phyloP scores from a whole-genome alignment of 768 basidiomycete genomes.

The Collybia sp. region DNA sequence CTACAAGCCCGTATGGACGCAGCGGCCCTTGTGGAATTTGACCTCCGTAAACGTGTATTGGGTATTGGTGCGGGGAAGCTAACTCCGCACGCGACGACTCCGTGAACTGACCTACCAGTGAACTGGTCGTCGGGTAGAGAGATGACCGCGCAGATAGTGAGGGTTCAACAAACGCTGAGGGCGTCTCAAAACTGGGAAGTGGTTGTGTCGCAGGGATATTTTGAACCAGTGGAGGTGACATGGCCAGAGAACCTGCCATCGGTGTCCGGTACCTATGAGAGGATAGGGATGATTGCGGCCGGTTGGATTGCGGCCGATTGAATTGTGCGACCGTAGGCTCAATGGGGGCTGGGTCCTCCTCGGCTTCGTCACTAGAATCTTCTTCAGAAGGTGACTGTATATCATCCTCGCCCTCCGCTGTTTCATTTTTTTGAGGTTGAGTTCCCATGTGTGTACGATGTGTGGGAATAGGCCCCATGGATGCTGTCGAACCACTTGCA shows the following conservation, averaged over 20 bases:
- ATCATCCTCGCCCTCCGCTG: constrained; percentile 9
- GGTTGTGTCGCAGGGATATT: constrained; percentile 66
- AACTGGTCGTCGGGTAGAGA: constrained; percentile 30
- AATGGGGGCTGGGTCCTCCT: constrained; percentile 31
- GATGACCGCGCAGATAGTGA: constrained; percentile 29
- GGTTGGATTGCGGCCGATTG: constrained; percentile 30
- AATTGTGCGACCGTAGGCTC: constrained; percentile 15
- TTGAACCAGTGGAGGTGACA: constrained; percentile 49
- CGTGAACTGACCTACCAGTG: constrained; percentile 33
- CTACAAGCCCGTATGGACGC: constrained; percentile 27
- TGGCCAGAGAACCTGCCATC: constrained; percentile 52
- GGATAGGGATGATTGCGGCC: constrained; percentile 76
- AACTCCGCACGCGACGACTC: constrained; percentile 32
- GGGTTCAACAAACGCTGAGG: constrained; percentile 64
- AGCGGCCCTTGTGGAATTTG: constrained; percentile 27
- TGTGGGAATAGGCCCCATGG: constrained; percentile 20
- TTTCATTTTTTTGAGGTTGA: constrained; percentile 18
- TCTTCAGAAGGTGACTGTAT: too few species aligned
- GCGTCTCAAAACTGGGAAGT: constrained; percentile 62
- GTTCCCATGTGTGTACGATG: constrained; percentile 11
- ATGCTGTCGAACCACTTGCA: constrained; percentile 61
- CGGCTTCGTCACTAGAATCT: constrained; percentile 31
- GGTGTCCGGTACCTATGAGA: constrained; percentile 79
- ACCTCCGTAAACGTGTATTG: constrained; percentile 28
- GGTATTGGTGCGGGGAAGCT: constrained; percentile 32